These are phyloP conservation scores for Globisporangium emineosum DNA, from an alignment of 352 stramenopile genomes.

Conservation along the genomic window DNA sequence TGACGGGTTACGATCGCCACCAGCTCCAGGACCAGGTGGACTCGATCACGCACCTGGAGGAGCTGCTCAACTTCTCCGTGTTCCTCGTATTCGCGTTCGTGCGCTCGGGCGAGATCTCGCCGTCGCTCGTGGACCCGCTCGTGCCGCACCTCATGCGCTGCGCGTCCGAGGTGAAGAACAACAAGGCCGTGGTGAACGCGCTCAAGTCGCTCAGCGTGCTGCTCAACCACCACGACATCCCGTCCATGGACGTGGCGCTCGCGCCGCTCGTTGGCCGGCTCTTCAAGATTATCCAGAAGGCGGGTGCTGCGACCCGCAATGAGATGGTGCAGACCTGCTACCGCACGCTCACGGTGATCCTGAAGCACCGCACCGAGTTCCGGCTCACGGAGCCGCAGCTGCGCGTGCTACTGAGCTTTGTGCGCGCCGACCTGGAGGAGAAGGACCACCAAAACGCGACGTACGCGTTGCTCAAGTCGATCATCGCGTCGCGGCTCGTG, in stretches of 20 bases:
- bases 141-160: constrained; percentile 91
- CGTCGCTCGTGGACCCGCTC: constrained; percentile 89
- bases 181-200: constrained; percentile 88
- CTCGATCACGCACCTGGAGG: constrained; percentile 65
- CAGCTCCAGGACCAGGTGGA: constrained; percentile 49
- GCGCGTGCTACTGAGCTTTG: constrained; percentile 89
- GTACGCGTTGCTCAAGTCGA: constrained; percentile 91
- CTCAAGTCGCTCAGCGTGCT: constrained; percentile 92
- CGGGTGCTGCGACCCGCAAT: constrained; percentile 88
- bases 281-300: constrained; percentile 90
- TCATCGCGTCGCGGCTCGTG: constrained; percentile 88
- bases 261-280: constrained; percentile 87
- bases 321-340: constrained; percentile 96
- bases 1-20: constrained; percentile 81
- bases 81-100: constrained; percentile 80
- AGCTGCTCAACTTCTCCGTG: constrained; percentile 84
- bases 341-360: constrained; percentile 88
- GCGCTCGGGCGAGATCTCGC: constrained; percentile 24
- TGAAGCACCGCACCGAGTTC: constrained; percentile 63
- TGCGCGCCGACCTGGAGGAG: constrained; percentile 90
- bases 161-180: constrained; percentile 89
- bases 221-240: constrained; percentile 84
- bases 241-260: constrained; percentile 82
- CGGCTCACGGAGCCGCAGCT: constrained; percentile 70
- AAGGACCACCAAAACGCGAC: constrained; percentile 95